A percentile compares a stretch with the other conserved stretches of the same genome.
Conservation (phyloP, 148 eudicot species). For the Heliosperma pusillum region DNA sequence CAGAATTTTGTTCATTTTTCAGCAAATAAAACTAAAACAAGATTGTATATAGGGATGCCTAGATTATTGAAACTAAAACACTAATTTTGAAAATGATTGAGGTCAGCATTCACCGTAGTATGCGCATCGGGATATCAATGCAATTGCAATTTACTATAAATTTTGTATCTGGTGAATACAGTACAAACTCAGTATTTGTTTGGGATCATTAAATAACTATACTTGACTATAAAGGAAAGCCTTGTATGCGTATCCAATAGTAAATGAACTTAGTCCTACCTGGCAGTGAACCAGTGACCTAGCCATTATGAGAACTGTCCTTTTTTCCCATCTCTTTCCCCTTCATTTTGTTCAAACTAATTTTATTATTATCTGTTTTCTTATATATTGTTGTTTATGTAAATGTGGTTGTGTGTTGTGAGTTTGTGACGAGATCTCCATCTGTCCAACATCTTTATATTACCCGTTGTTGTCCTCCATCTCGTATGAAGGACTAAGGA, state of each 20-base stretch:
- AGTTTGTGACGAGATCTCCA: background rate
- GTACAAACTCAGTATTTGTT: constrained; percentile 15
- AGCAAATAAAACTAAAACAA: background rate
- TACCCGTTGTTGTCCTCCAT: background rate
- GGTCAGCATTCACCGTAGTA: constrained; percentile 6
- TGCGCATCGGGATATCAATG: constrained; percentile 16
- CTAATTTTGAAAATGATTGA: background rate
- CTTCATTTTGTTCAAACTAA: constrained; percentile 1
- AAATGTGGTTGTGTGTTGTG: background rate
- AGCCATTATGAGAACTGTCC: constrained; percentile 16
- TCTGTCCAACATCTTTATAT: background rate
- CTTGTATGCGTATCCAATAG: constrained; percentile 9
- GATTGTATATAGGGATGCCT: background rate
- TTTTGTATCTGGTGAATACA: constrained; percentile 14
- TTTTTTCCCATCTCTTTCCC: background rate
- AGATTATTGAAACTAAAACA: background rate
- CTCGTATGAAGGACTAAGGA: background rate
- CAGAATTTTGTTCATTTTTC: background rate
- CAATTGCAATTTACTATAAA: constrained; percentile 6
- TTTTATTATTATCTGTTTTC: background rate
- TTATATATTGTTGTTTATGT: background rate
- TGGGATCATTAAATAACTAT: constrained; percentile 23
- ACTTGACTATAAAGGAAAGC: constrained; percentile 20
- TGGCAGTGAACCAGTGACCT: constrained; percentile 13
- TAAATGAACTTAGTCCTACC: constrained; percentile 17